Percentiles rank a stretch among this genome's conserved stretches.
Conservation (phyloP, 805 yeast species). For the Pichia cephalocereana region DNA sequence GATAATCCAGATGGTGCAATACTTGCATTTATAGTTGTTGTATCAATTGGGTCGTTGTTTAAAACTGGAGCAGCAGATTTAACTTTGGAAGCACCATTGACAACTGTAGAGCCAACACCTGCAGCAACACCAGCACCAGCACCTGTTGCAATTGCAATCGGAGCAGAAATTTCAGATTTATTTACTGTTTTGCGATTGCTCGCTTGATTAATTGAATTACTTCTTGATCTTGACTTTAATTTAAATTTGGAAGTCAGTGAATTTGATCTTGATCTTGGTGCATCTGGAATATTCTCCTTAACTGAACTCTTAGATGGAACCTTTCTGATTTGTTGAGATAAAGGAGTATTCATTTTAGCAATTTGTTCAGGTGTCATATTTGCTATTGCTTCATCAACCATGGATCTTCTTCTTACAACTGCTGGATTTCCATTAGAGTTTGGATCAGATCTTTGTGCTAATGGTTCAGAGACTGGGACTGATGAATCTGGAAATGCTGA, state of each 20-base stretch:
- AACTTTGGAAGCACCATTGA: not conserved
- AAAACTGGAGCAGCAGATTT: not conserved
- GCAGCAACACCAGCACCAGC: not conserved
- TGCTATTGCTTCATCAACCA: slow-evolving; percentile 26
- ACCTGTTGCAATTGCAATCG: slow-evolving; percentile 2
- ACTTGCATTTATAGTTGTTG: not conserved
- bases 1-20: slow-evolving; percentile 5
- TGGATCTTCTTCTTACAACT: slow-evolving; percentile 18
- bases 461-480: slow-evolving; percentile 3
- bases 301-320: slow-evolving; percentile 26
- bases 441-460: not conserved
- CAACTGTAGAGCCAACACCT: not conserved
- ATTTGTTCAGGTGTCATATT: slow-evolving; percentile 20
- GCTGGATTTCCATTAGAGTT: not conserved
- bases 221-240: slow-evolving; percentile 11
- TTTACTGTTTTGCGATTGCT: slow-evolving; percentile 4
- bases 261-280: slow-evolving; percentile 16
- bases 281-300: slow-evolving; percentile 22
- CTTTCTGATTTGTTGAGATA: slow-evolving; percentile 19
- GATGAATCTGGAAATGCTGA: not conserved
- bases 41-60: not conserved
- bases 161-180: slow-evolving; percentile 12
- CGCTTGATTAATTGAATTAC: slow-evolving; percentile 14
- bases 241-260: slow-evolving; percentile 8
- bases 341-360: slow-evolving; percentile 22